Evolutionary conservation across 1,284 basidiomycete species (phyloP).

Genomic region (Phlebopus sp.): DNA sequence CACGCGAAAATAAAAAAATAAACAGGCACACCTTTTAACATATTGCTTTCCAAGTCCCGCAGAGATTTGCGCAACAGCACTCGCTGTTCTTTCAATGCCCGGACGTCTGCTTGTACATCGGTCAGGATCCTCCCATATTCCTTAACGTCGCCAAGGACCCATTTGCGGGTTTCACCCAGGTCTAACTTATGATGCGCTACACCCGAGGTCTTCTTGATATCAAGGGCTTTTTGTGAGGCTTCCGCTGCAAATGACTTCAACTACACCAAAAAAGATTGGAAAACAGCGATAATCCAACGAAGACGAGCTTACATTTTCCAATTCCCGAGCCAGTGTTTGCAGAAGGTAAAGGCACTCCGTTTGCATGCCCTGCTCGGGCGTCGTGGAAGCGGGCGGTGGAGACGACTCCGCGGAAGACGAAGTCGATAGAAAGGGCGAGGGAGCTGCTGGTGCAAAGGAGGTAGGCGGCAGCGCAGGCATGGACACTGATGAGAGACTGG

Average conservation of each 20-base stretch:
- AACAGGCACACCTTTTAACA: conserved; percentile 58
- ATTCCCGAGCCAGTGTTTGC: conserved; percentile 42
- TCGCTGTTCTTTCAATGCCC: conserved; percentile 44
- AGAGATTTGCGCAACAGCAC: conserved; percentile 41
- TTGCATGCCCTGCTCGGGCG: conserved; percentile 58
- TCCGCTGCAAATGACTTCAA: conserved; percentile 39
- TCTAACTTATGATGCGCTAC: conserved; percentile 43
- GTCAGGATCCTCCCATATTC: conserved; percentile 50
- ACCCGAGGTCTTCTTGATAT: conserved; percentile 37
- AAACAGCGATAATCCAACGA: conserved; percentile 1
- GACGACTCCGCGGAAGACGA: conserved; percentile 7
- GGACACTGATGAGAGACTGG: conserved; percentile 5
- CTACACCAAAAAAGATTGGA: conserved; percentile 31
- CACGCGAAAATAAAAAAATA: neutral
- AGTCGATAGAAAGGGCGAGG: conserved; percentile 8
- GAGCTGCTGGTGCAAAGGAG: conserved; percentile 6
- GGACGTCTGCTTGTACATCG: conserved; percentile 51
- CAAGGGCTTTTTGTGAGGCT: conserved; percentile 31
- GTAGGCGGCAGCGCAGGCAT: neutral
- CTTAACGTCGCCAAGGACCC: conserved; percentile 51
- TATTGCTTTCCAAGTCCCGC: conserved; percentile 56
- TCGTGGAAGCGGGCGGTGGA: conserved; percentile 14
- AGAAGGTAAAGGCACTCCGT: conserved; percentile 52
- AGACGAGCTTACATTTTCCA: conserved; percentile 46
- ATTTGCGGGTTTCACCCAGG: conserved; percentile 46